These are phyloP conservation scores for Podospora pseudoanserina DNA, from an alignment of 495 filamentous ascomycete species.

Conservation along the genomic window DNA sequence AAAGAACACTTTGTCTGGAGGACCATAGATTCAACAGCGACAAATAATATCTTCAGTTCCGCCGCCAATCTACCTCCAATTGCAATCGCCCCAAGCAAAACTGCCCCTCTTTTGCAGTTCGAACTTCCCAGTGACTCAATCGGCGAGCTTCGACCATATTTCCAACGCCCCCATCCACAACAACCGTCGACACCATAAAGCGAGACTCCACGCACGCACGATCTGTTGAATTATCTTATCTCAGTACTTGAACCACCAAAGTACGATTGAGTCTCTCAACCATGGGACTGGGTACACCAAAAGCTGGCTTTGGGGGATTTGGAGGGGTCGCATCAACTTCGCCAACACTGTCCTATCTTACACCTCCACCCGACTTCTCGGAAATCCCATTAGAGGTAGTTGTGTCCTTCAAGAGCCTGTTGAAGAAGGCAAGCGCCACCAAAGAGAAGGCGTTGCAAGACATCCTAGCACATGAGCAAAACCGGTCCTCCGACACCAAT, in stretches of 20 bases:
- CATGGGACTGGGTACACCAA: neutral
- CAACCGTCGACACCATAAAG: neutral
- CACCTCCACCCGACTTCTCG: constrained; percentile 79
- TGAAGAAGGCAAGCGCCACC: constrained; percentile 89
- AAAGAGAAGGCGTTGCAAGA: constrained; percentile 93
- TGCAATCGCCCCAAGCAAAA: neutral
- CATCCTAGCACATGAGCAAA: constrained; percentile 59
- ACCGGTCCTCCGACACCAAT: constrained; percentile 43
- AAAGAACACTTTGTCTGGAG: neutral
- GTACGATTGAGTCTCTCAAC: neutral
- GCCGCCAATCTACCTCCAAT: neutral
- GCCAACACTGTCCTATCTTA: constrained; percentile 72
- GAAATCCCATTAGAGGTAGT: constrained; percentile 73
- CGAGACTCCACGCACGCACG: neutral
- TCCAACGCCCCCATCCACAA: neutral
- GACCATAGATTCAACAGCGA: neutral
- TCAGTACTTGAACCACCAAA: neutral
- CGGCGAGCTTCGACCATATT: neutral
- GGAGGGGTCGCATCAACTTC: constrained; percentile 42
- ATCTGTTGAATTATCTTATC: neutral
- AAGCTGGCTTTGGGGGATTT: constrained; percentile 38
- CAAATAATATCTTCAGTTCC: neutral
- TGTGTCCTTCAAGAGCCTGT: constrained; percentile 85
- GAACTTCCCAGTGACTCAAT: constrained; percentile 1
- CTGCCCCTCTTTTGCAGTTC: neutral